Evolutionary conservation across 305 asterid species (phyloP).

Genomic region (Rubia balearica): DNA sequence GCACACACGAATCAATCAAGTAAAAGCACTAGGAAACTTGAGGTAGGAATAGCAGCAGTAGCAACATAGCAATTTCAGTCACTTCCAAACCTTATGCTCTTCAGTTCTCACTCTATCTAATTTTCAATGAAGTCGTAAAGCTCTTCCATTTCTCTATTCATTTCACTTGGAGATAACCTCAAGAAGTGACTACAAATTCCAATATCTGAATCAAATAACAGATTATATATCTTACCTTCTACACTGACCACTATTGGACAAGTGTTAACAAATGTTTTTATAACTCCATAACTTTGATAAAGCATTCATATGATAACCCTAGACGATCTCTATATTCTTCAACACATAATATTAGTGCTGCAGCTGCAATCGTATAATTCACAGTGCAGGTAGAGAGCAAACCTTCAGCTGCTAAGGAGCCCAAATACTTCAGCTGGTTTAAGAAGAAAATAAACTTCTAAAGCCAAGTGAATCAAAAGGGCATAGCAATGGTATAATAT

Average conservation of each 20-base stretch:
- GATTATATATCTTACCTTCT: neutral
- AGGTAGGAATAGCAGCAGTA: neutral
- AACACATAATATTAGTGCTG: neutral
- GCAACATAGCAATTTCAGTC: neutral
- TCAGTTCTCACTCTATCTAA: neutral
- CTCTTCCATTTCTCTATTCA: neutral
- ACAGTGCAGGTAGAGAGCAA: neutral
- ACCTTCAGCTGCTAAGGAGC: neutral
- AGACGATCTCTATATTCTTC: neutral
- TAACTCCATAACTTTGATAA: neutral
- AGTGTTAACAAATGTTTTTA: neutral
- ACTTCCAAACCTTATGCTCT: neutral
- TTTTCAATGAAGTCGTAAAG: neutral
- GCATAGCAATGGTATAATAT: neutral
- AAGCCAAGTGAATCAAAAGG: neutral
- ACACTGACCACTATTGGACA: neutral
- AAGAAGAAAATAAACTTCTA: neutral
- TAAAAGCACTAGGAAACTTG: neutral
- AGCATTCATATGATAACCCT: neutral
- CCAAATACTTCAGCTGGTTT: neutral
- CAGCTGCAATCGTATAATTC: slow-evolving; percentile 1
- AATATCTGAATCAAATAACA: neutral
- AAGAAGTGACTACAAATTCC: neutral
- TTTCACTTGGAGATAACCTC: neutral
- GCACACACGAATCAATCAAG: neutral